phyloP scores from a whole-genome alignment of 2,329 filamentous ascomycete genomes.

The Colletotrichum plurivorum region DNA sequence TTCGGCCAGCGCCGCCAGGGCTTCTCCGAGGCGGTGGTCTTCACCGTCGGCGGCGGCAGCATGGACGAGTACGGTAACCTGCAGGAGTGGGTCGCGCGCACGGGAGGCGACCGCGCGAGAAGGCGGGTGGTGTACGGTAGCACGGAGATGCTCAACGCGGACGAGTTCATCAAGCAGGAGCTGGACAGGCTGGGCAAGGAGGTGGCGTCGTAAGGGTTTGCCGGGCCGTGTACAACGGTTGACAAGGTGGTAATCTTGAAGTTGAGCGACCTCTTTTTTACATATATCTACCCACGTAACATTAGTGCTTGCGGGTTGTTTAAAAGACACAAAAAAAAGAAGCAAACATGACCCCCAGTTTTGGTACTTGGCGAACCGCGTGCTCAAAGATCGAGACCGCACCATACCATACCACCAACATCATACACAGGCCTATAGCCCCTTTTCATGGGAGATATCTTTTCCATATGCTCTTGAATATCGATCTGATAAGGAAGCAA shows the following conservation, averaged over 20 bases:
- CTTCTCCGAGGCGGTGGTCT: conserved; percentile 92
- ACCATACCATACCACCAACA: too few relatives aligned
- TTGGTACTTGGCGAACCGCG: neutral
- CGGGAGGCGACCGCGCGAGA: conserved; percentile 75
- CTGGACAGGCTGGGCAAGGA: conserved; percentile 74
- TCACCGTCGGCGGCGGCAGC: conserved; percentile 93
- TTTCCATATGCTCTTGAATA: too few relatives aligned
- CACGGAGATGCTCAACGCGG: conserved; percentile 83
- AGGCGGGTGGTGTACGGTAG: conserved; percentile 95
- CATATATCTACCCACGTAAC: conserved; percentile 16
- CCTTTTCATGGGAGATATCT: too few relatives aligned
- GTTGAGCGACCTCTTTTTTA: conserved; percentile 4
- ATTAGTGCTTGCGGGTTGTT: neutral
- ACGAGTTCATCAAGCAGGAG: conserved; percentile 76
- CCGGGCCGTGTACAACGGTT: neutral
- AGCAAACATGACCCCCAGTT: conserved; percentile 28
- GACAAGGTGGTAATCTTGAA: neutral
- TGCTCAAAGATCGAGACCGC: too few relatives aligned
- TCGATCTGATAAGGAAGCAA: too few relatives aligned
- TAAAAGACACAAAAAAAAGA: neutral
- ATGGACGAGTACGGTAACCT: conserved; percentile 99
- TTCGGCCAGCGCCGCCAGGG: conserved; percentile 94
- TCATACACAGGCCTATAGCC: too few relatives aligned
- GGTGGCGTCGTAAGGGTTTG: conserved; percentile 51
- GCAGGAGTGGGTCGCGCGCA: conserved; percentile 93